Conservation (phyloP, 768 basidiomycete genomes). For the Kondoa subrosea region DNA sequence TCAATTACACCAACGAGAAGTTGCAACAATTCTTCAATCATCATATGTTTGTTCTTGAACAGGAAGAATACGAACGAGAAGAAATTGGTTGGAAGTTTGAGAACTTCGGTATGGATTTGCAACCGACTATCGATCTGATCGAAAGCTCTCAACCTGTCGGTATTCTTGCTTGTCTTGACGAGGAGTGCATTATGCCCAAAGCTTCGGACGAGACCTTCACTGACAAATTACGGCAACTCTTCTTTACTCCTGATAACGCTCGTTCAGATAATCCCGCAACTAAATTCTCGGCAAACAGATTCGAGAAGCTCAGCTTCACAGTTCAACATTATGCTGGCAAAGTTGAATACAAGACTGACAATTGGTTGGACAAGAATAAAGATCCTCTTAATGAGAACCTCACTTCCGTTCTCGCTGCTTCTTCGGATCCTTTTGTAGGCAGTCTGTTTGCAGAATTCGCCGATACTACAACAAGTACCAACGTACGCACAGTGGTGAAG, state of each 20-base stretch:
- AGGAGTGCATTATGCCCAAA: conserved; percentile 99
- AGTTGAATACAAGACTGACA: conserved; percentile 87
- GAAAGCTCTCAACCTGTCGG: conserved; percentile 68
- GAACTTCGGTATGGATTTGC: conserved; percentile 91
- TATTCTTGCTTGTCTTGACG: conserved; percentile 80
- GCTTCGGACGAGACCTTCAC: conserved; percentile 89
- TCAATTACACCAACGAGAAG: conserved; percentile 98
- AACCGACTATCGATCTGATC: conserved; percentile 96
- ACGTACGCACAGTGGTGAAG: conserved; percentile 46
- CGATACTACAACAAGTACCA: conserved; percentile 19
- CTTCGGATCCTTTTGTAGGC: conserved; percentile 65
- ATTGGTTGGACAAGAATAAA: conserved; percentile 99
- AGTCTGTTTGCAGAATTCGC: conserved; percentile 63
- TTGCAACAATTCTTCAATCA: conserved; percentile 97
- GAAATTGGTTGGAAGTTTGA: conserved; percentile 95
- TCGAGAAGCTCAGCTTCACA: conserved; percentile 75
- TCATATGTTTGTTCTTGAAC: conserved; percentile 98
- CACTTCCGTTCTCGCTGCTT: conserved; percentile 66
- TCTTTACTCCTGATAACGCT: conserved; percentile 5
- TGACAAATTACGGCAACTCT: conserved; percentile 54
- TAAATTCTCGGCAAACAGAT: conserved; percentile 73
- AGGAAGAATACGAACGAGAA: conserved; percentile 93
- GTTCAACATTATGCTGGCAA: conserved; percentile 91
- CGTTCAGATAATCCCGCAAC: conserved; percentile 34
- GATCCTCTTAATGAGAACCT: conserved; percentile 95